Base-by-base conservation (phyloP, 2,329 filamentous ascomycete genomes). In the Cladophialophora immunda region DNA sequence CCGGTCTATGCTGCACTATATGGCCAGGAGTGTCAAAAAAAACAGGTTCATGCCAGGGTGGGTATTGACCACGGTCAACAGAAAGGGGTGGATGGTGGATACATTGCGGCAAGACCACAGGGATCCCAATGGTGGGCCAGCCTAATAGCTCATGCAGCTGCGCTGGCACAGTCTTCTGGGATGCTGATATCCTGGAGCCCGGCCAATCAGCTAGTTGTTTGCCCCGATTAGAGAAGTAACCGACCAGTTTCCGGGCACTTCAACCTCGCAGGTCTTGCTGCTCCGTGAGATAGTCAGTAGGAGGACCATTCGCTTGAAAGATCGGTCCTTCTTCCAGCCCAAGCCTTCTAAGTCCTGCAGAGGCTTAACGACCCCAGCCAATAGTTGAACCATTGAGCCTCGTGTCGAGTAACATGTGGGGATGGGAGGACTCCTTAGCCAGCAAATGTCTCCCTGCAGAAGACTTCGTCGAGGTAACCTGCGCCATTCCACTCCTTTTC, bases 351-450 rank as follows among this genome's bases (percentile, higher is more conserved):
- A 19, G 38, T 19, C 38, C 15, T 41, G 38, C 5, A 41, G 38
- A 41, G 38, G 15, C 11, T 41, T 5, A 17, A 38, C 38, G 4
- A 17, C 5, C n/a, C 11, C 8, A 2, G 5, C 38, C 15, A 41
- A 4, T n/a, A n/a, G 38, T n/a, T 38, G 19, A 58, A 58, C 34
- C 38, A 58, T 36, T 38, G 56, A 58, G 56, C 56, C 56, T 58
- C 36, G 13, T 58, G 15, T n/a, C 56, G 13, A 29, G 22, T 19
- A 19, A 3, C 30, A 9, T 22, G 22, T 38, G 25, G 36, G 27
- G 19, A 58, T 45, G 29, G 19, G 34, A 45, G 17, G 56, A 25
- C 34, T 41, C 25, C 36, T 58, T 30, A 17, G 19, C 54, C 30
- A 27, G 54, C 41, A 30, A 53, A 38, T 11, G n/a, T 30, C 36